Conservation (phyloP, 1,139 yeast genomes). For the Hansenula lynferdii region DNA sequence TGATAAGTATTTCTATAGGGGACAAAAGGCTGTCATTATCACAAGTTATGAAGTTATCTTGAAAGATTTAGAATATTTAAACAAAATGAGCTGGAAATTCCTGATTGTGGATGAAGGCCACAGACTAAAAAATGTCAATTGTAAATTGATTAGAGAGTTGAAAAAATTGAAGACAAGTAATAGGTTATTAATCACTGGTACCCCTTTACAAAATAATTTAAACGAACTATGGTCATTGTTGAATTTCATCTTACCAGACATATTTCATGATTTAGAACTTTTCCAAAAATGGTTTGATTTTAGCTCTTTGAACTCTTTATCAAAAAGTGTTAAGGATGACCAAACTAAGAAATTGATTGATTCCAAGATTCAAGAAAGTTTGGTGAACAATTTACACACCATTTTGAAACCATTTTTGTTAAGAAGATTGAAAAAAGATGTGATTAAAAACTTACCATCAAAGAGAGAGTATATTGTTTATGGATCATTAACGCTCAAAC, state of each 20-base stretch:
- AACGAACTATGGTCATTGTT: slow-evolving; percentile 87
- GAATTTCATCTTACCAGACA: slow-evolving; percentile 87
- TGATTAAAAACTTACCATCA: slow-evolving; percentile 66
- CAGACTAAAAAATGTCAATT: slow-evolving; percentile 76
- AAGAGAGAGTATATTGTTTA: slow-evolving; percentile 85
- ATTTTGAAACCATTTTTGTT: slow-evolving; percentile 84
- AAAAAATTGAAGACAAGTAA: slow-evolving; percentile 64
- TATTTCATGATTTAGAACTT: slow-evolving; percentile 81
- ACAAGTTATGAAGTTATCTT: slow-evolving; percentile 83
- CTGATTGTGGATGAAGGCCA: slow-evolving; percentile 97
- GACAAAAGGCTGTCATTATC: slow-evolving; percentile 43
- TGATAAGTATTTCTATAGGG: slow-evolving; percentile 26
- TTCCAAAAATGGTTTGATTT: slow-evolving; percentile 95
- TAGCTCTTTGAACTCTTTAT: slow-evolving; percentile 36
- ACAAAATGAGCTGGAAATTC: slow-evolving; percentile 64
- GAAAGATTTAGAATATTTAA: slow-evolving; percentile 54
- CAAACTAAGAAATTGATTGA: slow-evolving; percentile 43
- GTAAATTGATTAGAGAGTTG: slow-evolving; percentile 65
- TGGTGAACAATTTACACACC: slow-evolving; percentile 76
- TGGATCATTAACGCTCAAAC: slow-evolving; percentile 59
- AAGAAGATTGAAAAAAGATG: slow-evolving; percentile 75
- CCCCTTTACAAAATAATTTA: slow-evolving; percentile 88
- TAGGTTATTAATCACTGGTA: slow-evolving; percentile 79
- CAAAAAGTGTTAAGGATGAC: slow-evolving; percentile 28
- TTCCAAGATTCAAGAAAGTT: slow-evolving; percentile 54